Evolutionary conservation across 2,329 filamentous ascomycete genomes (phyloP).

Genomic region (Botrytis hyacinthi): DNA sequence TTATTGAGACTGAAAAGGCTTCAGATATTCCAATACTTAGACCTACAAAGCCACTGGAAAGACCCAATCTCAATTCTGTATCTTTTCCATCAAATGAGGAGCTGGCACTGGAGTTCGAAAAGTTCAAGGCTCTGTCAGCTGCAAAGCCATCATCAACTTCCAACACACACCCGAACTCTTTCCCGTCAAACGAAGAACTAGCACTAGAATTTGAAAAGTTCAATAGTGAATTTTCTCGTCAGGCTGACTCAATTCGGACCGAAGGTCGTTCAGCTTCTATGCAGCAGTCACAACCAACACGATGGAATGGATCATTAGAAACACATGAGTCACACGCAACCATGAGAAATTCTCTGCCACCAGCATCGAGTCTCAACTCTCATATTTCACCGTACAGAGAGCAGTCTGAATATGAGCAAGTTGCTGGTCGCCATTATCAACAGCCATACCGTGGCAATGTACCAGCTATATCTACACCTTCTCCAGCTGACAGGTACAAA

Average conservation of each 20-base stretch:
- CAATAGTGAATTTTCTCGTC: background rate
- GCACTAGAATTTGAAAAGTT: constrained; percentile 14
- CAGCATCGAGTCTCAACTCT: background rate
- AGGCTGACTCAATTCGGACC: background rate
- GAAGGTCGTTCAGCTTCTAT: background rate
- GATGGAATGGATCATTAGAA: background rate
- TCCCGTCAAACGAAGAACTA: constrained; percentile 3
- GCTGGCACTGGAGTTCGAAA: constrained; percentile 4
- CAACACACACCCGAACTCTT: background rate
- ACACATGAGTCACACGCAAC: background rate
- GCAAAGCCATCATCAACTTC: background rate
- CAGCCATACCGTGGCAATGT: no score
- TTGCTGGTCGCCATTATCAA: background rate
- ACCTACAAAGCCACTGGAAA: background rate
- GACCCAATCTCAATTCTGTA: background rate
- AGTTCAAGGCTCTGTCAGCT: background rate
- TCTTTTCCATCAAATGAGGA: constrained; percentile 3
- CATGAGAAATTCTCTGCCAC: background rate
- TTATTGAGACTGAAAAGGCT: background rate
- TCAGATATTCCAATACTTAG: background rate
- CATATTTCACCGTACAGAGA: background rate
- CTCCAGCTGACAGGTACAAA: background rate
- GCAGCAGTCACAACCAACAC: background rate
- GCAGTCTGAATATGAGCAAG: background rate
- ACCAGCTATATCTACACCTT: background rate